Evolutionary conservation across 2,329 filamentous ascomycete genomes (phyloP).

Genomic region (Colletotrichum sp.): DNA sequence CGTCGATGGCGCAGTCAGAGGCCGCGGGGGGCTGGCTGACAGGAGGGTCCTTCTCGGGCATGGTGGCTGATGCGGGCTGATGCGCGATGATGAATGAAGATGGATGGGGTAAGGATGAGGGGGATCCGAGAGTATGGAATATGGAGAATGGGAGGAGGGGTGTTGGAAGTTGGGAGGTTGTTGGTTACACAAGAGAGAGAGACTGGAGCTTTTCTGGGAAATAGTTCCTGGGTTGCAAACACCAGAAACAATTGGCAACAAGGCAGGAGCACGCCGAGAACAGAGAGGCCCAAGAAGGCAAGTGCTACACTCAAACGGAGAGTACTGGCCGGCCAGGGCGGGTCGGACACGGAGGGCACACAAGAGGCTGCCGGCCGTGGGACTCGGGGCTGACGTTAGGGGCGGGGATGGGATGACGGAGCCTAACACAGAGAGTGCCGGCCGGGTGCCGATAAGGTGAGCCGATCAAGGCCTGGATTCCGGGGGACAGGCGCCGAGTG

Average conservation of each 20-base stretch:
- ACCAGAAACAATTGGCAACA: background rate
- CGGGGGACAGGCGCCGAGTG: background rate
- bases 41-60: conserved; percentile 8
- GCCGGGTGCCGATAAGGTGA: background rate
- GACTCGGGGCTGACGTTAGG: conserved; percentile 6
- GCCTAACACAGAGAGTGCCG: background rate
- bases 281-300: background rate
- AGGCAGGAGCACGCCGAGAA: background rate
- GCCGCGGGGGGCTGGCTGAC: background rate
- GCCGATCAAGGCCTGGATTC: background rate
- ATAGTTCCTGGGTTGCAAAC: background rate
- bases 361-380: background rate
- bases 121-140: background rate
- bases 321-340: background rate
- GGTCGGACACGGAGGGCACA: background rate
- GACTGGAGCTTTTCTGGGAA: background rate
- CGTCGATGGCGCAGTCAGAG: conserved; percentile 39
- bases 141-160: background rate
- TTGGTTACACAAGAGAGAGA: background rate
- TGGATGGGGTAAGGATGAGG: background rate
- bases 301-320: background rate
- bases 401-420: background rate
- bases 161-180: background rate
- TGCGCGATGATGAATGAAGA: background rate
- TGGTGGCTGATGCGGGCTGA: background rate